A percentile compares a stretch with the other conserved stretches of the same genome.
These are phyloP conservation scores for Candida hungchunana DNA, from an alignment of 805 yeast species.

Conservation along the genomic window DNA sequence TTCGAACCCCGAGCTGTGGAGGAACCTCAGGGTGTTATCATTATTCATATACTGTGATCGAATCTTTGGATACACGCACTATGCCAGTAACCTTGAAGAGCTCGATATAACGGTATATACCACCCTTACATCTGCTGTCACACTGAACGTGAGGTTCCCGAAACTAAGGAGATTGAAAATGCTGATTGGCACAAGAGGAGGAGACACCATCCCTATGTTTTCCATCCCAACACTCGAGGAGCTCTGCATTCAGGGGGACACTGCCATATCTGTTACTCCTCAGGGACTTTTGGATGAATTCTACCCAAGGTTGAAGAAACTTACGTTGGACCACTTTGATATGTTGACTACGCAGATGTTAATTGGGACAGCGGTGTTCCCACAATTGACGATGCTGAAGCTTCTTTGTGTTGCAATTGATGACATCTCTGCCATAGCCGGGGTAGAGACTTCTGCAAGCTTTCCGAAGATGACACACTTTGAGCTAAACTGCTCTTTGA, in stretches of 20 bases:
- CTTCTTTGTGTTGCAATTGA: slow-evolving; percentile 2
- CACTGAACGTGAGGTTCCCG: slow-evolving; percentile 3
- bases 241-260: slow-evolving; percentile 2
- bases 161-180: slow-evolving; percentile 3
- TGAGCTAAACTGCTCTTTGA: slow-evolving; percentile 4
- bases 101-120: slow-evolving; percentile 1
- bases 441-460: background rate
- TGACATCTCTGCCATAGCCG: background rate
- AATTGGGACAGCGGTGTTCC: background rate
- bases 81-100: slow-evolving; percentile 2
- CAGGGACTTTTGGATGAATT: background rate
- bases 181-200: slow-evolving; percentile 1
- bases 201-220: slow-evolving; percentile 8
- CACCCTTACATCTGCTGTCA: background rate
- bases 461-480: slow-evolving; percentile 4
- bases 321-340: slow-evolving; percentile 6
- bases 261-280: background rate
- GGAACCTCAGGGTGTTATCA: background rate
- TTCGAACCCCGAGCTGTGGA: slow-evolving; percentile 2
- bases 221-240: slow-evolving; percentile 4
- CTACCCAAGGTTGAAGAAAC: slow-evolving; percentile 5
- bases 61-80: slow-evolving; percentile 1
- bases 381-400: slow-evolving; percentile 1
- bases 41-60: slow-evolving; percentile 1
- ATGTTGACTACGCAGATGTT: background rate